Conservation (phyloP, 2,329 filamentous ascomycete genomes). For the Calonectria pseudoturangicola region DNA sequence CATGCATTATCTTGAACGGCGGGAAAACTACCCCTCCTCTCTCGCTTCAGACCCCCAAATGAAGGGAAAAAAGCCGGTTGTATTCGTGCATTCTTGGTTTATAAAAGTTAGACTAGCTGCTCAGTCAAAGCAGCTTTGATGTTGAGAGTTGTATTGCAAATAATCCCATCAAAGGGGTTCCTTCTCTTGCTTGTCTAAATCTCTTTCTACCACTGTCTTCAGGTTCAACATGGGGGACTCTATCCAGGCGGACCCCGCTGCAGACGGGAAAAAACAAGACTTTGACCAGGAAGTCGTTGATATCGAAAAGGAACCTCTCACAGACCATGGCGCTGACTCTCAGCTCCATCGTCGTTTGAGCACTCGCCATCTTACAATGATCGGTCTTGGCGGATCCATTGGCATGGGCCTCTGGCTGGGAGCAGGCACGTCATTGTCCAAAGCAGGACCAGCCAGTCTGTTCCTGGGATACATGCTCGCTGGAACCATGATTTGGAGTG, state of each 20-base stretch:
- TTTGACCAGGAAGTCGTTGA: constrained; percentile 17
- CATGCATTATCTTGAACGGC: constrained; percentile 2
- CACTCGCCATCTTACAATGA: constrained; percentile 72
- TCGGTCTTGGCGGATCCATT: constrained; percentile 67
- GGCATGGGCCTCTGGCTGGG: constrained; percentile 69
- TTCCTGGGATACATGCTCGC: constrained; percentile 67
- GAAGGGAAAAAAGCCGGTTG: background rate
- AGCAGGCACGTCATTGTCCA: constrained; percentile 62
- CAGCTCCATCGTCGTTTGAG: constrained; percentile 61
- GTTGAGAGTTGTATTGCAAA: background rate
- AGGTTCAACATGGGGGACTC: constrained; percentile 25
- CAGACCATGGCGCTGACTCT: constrained; percentile 36
- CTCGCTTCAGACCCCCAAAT: constrained; percentile 1
- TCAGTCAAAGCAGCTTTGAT: no score
- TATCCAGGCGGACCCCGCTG: constrained; percentile 6
- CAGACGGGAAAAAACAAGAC: background rate
- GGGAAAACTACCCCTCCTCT: background rate
- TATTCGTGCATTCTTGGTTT: background rate
- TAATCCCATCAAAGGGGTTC: background rate
- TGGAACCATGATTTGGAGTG: constrained; percentile 67
- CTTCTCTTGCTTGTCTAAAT: background rate
- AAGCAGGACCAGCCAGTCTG: constrained; percentile 65
- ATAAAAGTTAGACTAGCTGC: background rate
- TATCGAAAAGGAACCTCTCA: constrained; percentile 15
- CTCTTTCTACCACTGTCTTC: background rate